phyloP scores from a whole-genome alignment of 148 eudicot genomes.

The Dysphania ambrosioides region DNA sequence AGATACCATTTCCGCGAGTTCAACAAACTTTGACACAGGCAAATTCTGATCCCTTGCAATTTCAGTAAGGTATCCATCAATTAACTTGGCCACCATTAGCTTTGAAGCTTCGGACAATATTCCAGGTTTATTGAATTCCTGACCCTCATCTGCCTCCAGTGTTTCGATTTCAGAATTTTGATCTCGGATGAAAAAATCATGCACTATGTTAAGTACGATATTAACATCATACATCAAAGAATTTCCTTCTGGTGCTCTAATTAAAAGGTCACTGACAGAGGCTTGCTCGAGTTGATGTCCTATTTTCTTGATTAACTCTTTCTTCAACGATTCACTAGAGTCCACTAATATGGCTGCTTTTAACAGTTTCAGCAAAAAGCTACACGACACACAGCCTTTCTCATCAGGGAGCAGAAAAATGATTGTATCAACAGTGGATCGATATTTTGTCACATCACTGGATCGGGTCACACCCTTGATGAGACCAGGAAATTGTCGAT shows the following conservation, averaged over 20 bases:
- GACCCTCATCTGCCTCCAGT: slow-evolving; percentile 39
- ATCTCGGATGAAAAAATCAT: slow-evolving; percentile 60
- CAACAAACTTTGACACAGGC: slow-evolving; percentile 52
- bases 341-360: slow-evolving; percentile 57
- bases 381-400: slow-evolving; percentile 73
- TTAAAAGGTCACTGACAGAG: slow-evolving; percentile 62
- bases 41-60: slow-evolving; percentile 77
- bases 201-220: slow-evolving; percentile 51
- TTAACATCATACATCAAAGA: slow-evolving; percentile 51
- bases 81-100: slow-evolving; percentile 87
- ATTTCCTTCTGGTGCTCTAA: slow-evolving; percentile 49
- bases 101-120: slow-evolving; percentile 88
- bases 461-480: slow-evolving; percentile 45
- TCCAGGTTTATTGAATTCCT: slow-evolving; percentile 38
- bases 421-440: slow-evolving; percentile 49
- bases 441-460: slow-evolving; percentile 37
- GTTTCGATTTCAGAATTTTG: slow-evolving; percentile 36
- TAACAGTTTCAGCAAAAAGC: slow-evolving; percentile 75
- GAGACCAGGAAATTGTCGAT: slow-evolving; percentile 59
- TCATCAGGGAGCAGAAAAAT: slow-evolving; percentile 69
- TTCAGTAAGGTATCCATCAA: slow-evolving; percentile 76
- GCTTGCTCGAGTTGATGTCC: slow-evolving; percentile 93
- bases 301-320: slow-evolving; percentile 50
- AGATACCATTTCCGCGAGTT: slow-evolving; percentile 72
- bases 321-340: slow-evolving; percentile 45